A percentile compares a stretch with the other conserved stretches of the same genome.
phyloP scores from a whole-genome alignment of 768 basidiomycete species.

The Ramaria sp. region DNA sequence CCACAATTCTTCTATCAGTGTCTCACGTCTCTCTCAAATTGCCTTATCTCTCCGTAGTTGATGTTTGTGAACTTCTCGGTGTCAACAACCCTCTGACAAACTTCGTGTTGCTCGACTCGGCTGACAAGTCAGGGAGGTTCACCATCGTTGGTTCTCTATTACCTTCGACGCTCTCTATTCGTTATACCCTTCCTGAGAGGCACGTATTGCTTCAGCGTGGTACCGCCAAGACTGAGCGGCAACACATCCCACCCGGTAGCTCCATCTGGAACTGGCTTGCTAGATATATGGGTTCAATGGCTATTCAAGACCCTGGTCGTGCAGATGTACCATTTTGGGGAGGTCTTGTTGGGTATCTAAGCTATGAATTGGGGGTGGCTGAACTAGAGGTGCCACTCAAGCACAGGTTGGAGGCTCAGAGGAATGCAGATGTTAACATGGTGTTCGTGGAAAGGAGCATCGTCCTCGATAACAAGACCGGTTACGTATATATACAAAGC shows the following conservation, averaged over 20 bases:
- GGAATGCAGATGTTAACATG: slow-evolving; percentile 54
- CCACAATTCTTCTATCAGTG: slow-evolving; percentile 13
- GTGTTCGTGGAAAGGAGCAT: slow-evolving; percentile 73
- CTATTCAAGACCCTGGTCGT: slow-evolving; percentile 32
- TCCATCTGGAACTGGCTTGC: slow-evolving; percentile 71
- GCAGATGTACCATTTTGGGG: slow-evolving; percentile 71
- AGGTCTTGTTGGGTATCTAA: slow-evolving; percentile 65
- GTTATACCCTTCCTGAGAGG: slow-evolving; percentile 40
- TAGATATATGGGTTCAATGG: slow-evolving; percentile 48
- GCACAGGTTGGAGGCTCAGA: slow-evolving; percentile 11
- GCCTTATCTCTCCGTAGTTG: slow-evolving; percentile 29
- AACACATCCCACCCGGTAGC: slow-evolving; percentile 24
- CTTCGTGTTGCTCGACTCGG: slow-evolving; percentile 68
- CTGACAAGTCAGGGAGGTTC: slow-evolving; percentile 61
- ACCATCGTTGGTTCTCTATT: slow-evolving; percentile 60
- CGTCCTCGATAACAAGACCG: slow-evolving; percentile 45
- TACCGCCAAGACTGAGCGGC: slow-evolving; percentile 23
- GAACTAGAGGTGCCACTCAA: slow-evolving; percentile 37
- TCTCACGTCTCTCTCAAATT: slow-evolving; percentile 30
- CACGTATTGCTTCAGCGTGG: slow-evolving; percentile 36
- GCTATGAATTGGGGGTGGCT: slow-evolving; percentile 67
- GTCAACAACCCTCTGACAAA: slow-evolving; percentile 45
- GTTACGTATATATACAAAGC: slow-evolving; percentile 52
- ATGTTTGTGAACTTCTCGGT: slow-evolving; percentile 53
- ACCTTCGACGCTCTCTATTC: slow-evolving; percentile 43